A percentile compares a stretch with the other conserved stretches of the same genome.
These are phyloP conservation scores for Arachnomyces sp. DNA, from an alignment of 2,329 filamentous ascomycete genomes.

Conservation along the genomic window DNA sequence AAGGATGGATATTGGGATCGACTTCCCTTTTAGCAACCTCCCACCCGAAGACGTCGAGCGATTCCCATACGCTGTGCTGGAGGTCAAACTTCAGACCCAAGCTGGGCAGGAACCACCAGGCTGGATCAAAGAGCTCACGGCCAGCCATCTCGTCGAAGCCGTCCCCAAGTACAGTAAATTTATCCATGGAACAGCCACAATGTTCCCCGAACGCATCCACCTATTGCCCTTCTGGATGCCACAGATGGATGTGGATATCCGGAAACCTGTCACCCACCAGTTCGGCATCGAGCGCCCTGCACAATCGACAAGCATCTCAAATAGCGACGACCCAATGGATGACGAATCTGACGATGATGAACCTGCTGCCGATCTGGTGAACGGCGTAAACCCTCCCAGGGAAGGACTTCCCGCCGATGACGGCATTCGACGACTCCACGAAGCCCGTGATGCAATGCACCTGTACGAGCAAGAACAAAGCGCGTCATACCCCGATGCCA, in stretches of 20 bases:
- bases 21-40: slow-evolving; percentile 86
- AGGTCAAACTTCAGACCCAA: slow-evolving; percentile 96
- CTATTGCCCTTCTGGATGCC: slow-evolving; percentile 95
- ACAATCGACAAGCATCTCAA: slow-evolving; percentile 64
- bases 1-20: slow-evolving; percentile 93
- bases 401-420: slow-evolving; percentile 34
- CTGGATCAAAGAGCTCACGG: slow-evolving; percentile 89
- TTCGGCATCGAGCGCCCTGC: slow-evolving; percentile 83
- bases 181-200: slow-evolving; percentile 82
- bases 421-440: slow-evolving; percentile 40
- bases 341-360: slow-evolving; percentile 61
- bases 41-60: slow-evolving; percentile 75
- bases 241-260: slow-evolving; percentile 96
- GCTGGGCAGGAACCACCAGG: slow-evolving; percentile 88
- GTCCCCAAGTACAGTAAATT: slow-evolving; percentile 99
- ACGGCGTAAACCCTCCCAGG: slow-evolving; percentile 14
- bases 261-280: slow-evolving; percentile 77
- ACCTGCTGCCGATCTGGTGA: slow-evolving; percentile 12
- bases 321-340: slow-evolving; percentile 67
- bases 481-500: slow-evolving; percentile 40
- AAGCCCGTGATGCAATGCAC: slow-evolving; percentile 42
- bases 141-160: slow-evolving; percentile 93
- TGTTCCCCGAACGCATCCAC: slow-evolving; percentile 82
- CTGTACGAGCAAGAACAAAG: slow-evolving; percentile 42
- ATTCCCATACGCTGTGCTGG: slow-evolving; percentile 92